phyloP scores from a whole-genome alignment of 1,139 yeast species.

The Entelexis paramagnoliae region DNA sequence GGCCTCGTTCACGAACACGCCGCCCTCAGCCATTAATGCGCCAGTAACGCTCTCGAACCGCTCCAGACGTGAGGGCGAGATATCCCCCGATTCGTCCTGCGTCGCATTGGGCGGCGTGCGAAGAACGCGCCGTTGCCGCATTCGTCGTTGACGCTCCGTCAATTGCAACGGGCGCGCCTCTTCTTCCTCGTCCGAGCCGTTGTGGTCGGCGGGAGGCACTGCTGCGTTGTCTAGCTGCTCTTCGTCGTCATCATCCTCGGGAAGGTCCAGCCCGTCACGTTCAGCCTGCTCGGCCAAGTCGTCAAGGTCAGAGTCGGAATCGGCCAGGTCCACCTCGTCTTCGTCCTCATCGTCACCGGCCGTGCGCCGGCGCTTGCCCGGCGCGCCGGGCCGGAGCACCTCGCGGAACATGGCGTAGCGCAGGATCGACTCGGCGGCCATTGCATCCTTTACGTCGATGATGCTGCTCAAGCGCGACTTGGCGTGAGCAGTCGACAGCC shows the following conservation, averaged over 20 bases:
- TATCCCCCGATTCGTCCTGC: slow-evolving; percentile 17
- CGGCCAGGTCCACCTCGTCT: slow-evolving; percentile 24
- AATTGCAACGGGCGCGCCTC: background rate
- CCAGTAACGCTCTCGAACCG: slow-evolving; percentile 31
- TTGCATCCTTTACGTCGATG: slow-evolving; percentile 70
- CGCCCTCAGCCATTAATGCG: slow-evolving; percentile 28
- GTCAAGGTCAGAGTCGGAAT: slow-evolving; percentile 13
- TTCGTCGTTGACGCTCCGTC: slow-evolving; percentile 11
- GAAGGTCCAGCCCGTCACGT: background rate
- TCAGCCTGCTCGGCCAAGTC: slow-evolving; percentile 21
- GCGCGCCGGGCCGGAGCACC: slow-evolving; percentile 32
- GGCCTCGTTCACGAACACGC: slow-evolving; percentile 28
- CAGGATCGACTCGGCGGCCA: slow-evolving; percentile 73
- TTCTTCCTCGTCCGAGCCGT: background rate
- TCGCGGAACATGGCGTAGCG: slow-evolving; percentile 82
- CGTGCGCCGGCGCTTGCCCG: slow-evolving; percentile 29
- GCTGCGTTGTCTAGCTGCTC: slow-evolving; percentile 22
- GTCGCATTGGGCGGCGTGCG: slow-evolving; percentile 14
- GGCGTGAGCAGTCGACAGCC: slow-evolving; percentile 95
- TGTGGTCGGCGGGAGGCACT: slow-evolving; percentile 11
- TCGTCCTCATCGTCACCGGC: slow-evolving; percentile 23
- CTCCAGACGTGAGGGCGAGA: slow-evolving; percentile 30
- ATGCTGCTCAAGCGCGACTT: slow-evolving; percentile 73
- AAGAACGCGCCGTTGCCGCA: slow-evolving; percentile 13
- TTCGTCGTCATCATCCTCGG: slow-evolving; percentile 18